Evolutionary conservation across 2,329 filamentous ascomycete genomes (phyloP).

Genomic region (Dichotomopilus funicola): DNA sequence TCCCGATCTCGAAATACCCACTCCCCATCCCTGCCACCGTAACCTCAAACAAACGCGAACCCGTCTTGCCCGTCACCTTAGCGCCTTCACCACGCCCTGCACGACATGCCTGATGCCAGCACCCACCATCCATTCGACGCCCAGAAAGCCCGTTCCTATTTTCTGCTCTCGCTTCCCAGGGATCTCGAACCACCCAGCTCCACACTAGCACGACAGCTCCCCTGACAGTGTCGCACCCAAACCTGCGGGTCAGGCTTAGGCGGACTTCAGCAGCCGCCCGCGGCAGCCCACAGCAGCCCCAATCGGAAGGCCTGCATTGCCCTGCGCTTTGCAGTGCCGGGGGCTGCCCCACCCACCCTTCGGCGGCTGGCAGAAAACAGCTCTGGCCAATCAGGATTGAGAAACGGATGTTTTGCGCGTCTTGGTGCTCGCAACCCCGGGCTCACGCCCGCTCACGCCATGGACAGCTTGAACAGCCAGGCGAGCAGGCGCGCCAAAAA

Average conservation of each 20-base stretch:
- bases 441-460: no score
- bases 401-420: background rate
- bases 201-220: constrained; percentile 6
- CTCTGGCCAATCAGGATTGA: constrained; percentile 3
- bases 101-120: background rate
- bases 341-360: constrained; percentile 5
- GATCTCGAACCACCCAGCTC: background rate
- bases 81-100: constrained; percentile 7
- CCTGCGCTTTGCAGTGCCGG: background rate
- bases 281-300: constrained; percentile 9
- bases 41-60: constrained; percentile 15
- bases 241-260: background rate
- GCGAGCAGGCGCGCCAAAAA: no score
- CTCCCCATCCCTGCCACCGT: background rate
- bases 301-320: constrained; percentile 9
- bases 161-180: no score
- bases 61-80: background rate
- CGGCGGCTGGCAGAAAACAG: background rate
- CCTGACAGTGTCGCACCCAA: constrained; percentile 5
- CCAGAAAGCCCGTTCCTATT: no score
- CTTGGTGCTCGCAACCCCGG: background rate
- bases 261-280: constrained; percentile 11
- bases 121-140: no score
- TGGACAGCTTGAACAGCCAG: no score
- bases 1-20: background rate